These are phyloP conservation scores for Blastocystis sp. DNA, from an alignment of 352 stramenopile genomes.

Conservation along the genomic window DNA sequence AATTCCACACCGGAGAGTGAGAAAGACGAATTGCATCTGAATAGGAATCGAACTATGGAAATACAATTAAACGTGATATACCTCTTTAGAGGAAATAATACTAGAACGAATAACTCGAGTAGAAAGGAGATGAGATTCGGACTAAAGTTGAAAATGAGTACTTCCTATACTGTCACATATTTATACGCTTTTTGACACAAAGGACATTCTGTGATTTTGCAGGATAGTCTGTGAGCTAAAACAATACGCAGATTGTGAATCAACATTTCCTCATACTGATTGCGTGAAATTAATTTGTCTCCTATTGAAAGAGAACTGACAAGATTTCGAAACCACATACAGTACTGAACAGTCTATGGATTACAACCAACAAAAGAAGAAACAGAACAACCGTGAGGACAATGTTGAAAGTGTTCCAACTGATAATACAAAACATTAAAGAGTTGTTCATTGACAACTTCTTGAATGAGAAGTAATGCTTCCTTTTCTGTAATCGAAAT, in stretches of 20 bases:
- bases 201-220: no score
- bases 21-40: not conserved
- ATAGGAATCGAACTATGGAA: not conserved
- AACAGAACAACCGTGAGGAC: not conserved
- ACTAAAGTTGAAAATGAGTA: not conserved
- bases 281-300: not conserved
- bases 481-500: no score
- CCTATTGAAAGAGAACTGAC: not conserved
- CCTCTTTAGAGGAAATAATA: not conserved
- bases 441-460: no score
- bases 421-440: no score
- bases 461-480: no score
- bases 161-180: not conserved
- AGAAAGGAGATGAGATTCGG: not conserved
- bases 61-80: not conserved
- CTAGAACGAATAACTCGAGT: not conserved
- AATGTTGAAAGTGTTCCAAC: not conserved
- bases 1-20: not conserved
- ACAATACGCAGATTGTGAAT: not conserved
- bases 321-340: not conserved
- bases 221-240: not conserved
- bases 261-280: no score
- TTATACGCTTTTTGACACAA: no score
- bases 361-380: not conserved
- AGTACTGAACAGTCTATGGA: not conserved